phyloP scores from a whole-genome alignment of 805 yeast species.

The Candida ponderosae region DNA sequence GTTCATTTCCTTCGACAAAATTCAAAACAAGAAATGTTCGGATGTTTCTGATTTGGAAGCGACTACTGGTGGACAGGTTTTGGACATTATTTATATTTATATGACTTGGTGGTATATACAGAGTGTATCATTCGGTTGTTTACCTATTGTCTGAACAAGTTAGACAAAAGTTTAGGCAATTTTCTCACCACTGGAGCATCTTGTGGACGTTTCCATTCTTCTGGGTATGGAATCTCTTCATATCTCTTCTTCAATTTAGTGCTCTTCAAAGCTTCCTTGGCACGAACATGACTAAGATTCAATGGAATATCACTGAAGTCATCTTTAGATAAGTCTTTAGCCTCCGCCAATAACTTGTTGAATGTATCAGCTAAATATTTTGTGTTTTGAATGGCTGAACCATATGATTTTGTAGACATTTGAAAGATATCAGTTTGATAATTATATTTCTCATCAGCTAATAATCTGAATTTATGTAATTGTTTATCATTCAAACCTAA shows the following conservation, averaged over 20 bases:
- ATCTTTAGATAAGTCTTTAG: slow-evolving; percentile 53
- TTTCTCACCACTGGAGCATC: slow-evolving; percentile 49
- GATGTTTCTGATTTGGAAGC: too few species aligned
- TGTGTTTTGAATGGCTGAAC: slow-evolving; percentile 52
- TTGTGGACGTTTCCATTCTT: slow-evolving; percentile 69
- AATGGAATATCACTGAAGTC: slow-evolving; percentile 73
- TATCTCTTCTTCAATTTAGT: slow-evolving; percentile 29
- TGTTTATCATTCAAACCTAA: slow-evolving; percentile 44
- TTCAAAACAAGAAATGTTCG: slow-evolving; percentile 7
- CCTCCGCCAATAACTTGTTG: slow-evolving; percentile 50
- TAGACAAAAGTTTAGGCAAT: neutral
- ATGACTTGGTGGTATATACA: too few species aligned
- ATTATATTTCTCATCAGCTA: slow-evolving; percentile 76
- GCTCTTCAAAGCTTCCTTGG: slow-evolving; percentile 31
- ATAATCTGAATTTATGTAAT: slow-evolving; percentile 66
- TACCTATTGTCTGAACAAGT: neutral
- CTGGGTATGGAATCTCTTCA: slow-evolving; percentile 52
- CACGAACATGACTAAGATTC: slow-evolving; percentile 61
- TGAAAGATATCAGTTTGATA: slow-evolving; percentile 48
- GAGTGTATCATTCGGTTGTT: too few species aligned
- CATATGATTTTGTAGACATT: slow-evolving; percentile 68
- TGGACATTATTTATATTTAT: too few species aligned
- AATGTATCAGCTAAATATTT: slow-evolving; percentile 60
- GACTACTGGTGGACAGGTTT: too few species aligned
- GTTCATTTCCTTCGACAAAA: slow-evolving; percentile 7